Evolutionary conservation across 805 yeast species (phyloP).

Genomic region (Cyberlindnera maclurae): DNA sequence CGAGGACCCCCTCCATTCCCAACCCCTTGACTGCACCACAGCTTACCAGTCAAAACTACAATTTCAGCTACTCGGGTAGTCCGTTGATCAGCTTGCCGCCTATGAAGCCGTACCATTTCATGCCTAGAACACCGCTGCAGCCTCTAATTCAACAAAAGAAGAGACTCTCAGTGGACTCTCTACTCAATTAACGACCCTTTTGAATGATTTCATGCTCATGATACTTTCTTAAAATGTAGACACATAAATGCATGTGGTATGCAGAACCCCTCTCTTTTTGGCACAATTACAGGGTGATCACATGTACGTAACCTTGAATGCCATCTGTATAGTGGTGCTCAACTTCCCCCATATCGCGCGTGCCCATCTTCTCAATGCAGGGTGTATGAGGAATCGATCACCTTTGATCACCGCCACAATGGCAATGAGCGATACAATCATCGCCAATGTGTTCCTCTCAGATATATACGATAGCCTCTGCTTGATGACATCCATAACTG

Average conservation of each 20-base stretch:
- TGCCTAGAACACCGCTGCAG: slow-evolving; percentile 1
- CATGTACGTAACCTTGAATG: slow-evolving; percentile 22
- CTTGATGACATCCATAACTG: slow-evolving; percentile 14
- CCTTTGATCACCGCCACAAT: slow-evolving; percentile 9
- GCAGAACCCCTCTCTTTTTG: no score
- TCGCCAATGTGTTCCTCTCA: slow-evolving; percentile 4
- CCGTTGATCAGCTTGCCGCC: slow-evolving; percentile 4
- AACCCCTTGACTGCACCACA: no score
- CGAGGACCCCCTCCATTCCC: no score
- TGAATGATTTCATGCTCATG: not conserved
- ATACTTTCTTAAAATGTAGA: not conserved
- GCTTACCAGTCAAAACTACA: no score
- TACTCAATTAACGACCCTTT: slow-evolving; percentile 6
- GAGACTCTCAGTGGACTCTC: slow-evolving; percentile 12
- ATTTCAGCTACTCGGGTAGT: no score
- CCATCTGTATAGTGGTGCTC: slow-evolving; percentile 17
- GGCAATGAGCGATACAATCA: slow-evolving; percentile 13
- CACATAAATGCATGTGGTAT: not conserved
- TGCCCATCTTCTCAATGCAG: slow-evolving; percentile 7
- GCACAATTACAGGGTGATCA: slow-evolving; percentile 1
- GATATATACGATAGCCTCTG: slow-evolving; percentile 6
- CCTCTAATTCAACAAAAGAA: not conserved
- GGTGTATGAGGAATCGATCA: slow-evolving; percentile 7
- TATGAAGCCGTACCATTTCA: slow-evolving; percentile 8
- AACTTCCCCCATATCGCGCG: slow-evolving; percentile 13